These are phyloP conservation scores for Pelargonium fulgidum DNA, from an alignment of 441 rosid species.

Conservation along the genomic window DNA sequence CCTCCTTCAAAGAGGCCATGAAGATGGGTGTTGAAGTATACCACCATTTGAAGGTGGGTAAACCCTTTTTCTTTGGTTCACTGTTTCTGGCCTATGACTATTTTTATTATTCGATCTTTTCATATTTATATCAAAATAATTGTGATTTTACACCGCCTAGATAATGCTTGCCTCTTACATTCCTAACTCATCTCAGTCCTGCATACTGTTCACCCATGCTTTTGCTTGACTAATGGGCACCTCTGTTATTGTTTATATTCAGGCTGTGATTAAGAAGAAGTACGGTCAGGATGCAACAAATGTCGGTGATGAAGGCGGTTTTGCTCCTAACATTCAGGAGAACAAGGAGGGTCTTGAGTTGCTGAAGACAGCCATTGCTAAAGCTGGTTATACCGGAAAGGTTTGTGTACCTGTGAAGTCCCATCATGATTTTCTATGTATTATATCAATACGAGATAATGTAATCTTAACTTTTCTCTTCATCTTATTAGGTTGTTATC, in stretches of 20 bases:
- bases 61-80: too few species aligned
- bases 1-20: constrained; percentile 90
- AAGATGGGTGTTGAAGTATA: constrained; percentile 95
- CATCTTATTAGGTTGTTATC: constrained; percentile 59
- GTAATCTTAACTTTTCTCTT: too few species aligned
- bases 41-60: constrained; percentile 73
- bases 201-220: too few species aligned
- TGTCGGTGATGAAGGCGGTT: constrained; percentile 49
- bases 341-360: constrained; percentile 97
- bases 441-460: too few species aligned
- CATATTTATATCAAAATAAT: too few species aligned
- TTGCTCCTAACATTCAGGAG: constrained; percentile 61
- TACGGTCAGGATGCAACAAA: constrained; percentile 48
- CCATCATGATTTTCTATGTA: too few species aligned
- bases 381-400: constrained; percentile 88
- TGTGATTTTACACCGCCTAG: too few species aligned
- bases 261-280: constrained; percentile 47
- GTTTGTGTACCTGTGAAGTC: constrained; percentile 37
- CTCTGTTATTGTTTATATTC: neutral
- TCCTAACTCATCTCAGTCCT: too few species aligned
- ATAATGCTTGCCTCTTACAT: too few species aligned
- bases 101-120: too few species aligned
- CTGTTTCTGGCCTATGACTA: too few species aligned
- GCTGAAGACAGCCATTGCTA: constrained; percentile 82
- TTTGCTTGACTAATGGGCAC: too few species aligned